Evolutionary conservation across 306 rosid genomes (phyloP), one percentile per base, ranked within the genome.

Genomic region (Lablab purpureus): DNA sequence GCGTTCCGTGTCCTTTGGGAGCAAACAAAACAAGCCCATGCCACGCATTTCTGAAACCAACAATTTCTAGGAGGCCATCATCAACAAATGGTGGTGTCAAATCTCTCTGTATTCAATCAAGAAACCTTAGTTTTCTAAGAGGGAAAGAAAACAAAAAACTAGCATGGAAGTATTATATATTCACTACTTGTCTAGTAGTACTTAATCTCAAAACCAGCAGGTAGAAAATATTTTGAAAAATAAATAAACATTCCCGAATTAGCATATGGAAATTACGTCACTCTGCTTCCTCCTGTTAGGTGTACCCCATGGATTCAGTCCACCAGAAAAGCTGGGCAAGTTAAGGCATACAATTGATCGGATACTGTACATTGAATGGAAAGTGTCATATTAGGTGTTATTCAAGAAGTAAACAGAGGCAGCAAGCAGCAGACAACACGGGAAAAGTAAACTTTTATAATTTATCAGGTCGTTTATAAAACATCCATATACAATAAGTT

Each of bases 241-340:
- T 10, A 66, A 65, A 46, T 37, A 58, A 65, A 22, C 2, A 36
- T 14, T 30, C 54, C 67, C 49, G 85, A 81, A 74, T 64, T 64
- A 58, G 74, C 5, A 52, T 71, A 69, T 62, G 78, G 64, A 77
- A 87, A 83, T 49, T 43, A 93, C 98, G 59, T 92, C 89, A 28
- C 40, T 71, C 36, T 2, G 72, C 75, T 83, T 92, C 81, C 36
- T 85, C 36, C 21, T 77, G 82, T 70, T 81, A 1, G 99, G 99
- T 51, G 88, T 88, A 37, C 99, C 99, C 99, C 99, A 95, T 51
- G 99, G 98, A 80, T 90, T 90, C 30, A 93, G 75, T 83, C 99
- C 99, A 59, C 99, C 98, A 76, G 99, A 95, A 89, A 95, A 95
- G 88, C 99, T 95, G 67, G 98, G 99, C 88, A 95, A 86, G 88